Evolutionary conservation across 2,329 filamentous ascomycete genomes (phyloP), one percentile per base, ranked within the genome.

Genomic region (Arthrinium puccinioides): DNA sequence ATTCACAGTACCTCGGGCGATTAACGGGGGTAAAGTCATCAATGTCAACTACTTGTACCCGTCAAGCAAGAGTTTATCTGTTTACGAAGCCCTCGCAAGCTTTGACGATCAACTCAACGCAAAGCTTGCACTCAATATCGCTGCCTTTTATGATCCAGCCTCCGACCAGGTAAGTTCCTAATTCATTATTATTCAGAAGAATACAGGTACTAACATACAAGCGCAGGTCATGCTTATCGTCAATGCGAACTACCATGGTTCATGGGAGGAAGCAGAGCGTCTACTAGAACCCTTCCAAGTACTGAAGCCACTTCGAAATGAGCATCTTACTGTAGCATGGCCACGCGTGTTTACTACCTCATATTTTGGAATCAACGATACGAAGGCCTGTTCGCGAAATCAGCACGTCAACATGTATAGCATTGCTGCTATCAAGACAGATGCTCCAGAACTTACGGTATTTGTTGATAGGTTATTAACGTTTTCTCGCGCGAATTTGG

Each of bases 361-460:
- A 16, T 39, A 35, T 25, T 39, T 39, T 15, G 37, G 37, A 20
- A 30, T 39, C 14, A 18, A 35, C 15, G 37, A 39, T 14, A 35
- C 23, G 4, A 35, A 28, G 11, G 37, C 37, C 21, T 39, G 37
- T 25, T 11, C 24, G 16, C 30, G 37, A 5, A 39, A 39, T 25
- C 37, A 39, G n/a, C 30, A 35, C 20, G 37, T 39, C 37, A 39
- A 39, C 16, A 39, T 39, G 37, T 31, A 31, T 20, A 39, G 37
- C n/a, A 21, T 39, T 13, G 37, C 21, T 6, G 37, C 31, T 7
- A 35, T 9, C 18, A 23, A 31, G 13, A 39, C 37, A 16, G 31
- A 37, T 16, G 25, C 26, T n/a, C 23, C 34, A 7, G 20, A 28
- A 10, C 19, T 18, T 9, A 15, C 19, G 9, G 23, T 11, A 11